These are phyloP conservation scores for Rubia peregrina DNA, from an alignment of 305 asterid genomes.

Conservation along the genomic window DNA sequence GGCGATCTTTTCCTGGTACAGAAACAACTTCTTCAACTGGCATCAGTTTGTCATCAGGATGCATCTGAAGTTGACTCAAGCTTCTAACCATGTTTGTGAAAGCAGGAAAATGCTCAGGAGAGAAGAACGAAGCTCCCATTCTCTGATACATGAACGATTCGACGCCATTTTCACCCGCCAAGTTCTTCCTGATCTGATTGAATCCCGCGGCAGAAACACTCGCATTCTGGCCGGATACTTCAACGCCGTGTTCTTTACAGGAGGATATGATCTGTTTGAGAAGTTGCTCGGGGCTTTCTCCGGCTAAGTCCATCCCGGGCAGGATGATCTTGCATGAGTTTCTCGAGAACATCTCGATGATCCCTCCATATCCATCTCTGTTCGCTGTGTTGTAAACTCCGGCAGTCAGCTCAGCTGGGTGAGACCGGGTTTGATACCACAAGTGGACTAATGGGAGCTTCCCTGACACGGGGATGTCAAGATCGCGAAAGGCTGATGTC, in stretches of 20 bases:
- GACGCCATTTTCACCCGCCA: constrained; percentile 34
- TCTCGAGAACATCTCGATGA: constrained; percentile 40
- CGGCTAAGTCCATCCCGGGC: constrained; percentile 58
- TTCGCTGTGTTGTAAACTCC: constrained; percentile 60
- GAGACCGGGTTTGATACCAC: constrained; percentile 55
- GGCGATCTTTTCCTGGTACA: constrained; percentile 24
- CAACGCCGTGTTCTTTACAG: constrained; percentile 37
- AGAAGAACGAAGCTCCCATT: constrained; percentile 88
- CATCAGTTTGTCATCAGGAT: constrained; percentile 35
- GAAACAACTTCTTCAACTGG: constrained; percentile 25
- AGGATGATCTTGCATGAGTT: constrained; percentile 46
- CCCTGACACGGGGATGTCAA: constrained; percentile 41
- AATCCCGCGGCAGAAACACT: constrained; percentile 30
- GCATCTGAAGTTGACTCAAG: constrained; percentile 30
- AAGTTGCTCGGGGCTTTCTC: constrained; percentile 51
- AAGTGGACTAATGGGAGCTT: constrained; percentile 47
- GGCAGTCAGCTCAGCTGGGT: constrained; percentile 64
- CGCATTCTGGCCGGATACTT: constrained; percentile 49
- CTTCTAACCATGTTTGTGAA: constrained; percentile 48
- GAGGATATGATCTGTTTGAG: constrained; percentile 38
- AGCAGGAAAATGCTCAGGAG: constrained; percentile 59
- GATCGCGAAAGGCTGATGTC: constrained; percentile 43
- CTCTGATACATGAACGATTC: constrained; percentile 63
- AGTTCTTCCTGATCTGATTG: constrained; percentile 41
- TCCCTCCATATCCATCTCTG: constrained; percentile 56